Percentiles rank a stretch among this genome's conserved stretches.
phyloP scores from a whole-genome alignment of 768 basidiomycete species.

The Ramaria rubella region DNA sequence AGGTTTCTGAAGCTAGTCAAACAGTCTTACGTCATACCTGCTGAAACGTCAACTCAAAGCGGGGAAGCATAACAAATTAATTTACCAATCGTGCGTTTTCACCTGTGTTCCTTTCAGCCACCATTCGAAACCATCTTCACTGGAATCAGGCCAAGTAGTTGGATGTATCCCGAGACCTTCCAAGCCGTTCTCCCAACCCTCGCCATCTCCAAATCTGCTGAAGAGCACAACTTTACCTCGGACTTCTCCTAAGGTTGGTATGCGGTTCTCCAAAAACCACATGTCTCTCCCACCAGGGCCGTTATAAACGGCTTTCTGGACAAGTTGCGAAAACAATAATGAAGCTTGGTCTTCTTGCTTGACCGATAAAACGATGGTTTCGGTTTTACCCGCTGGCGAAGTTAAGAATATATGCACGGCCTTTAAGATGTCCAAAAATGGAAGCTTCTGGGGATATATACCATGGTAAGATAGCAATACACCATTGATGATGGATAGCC shows the following conservation, averaged over 20 bases:
- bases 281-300: constrained; percentile 47
- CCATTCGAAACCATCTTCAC: constrained; percentile 71
- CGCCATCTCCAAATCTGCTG: constrained; percentile 71
- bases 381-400: constrained; percentile 46
- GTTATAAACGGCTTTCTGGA: constrained; percentile 54
- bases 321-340: constrained; percentile 52
- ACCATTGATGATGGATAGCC: constrained; percentile 59
- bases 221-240: constrained; percentile 81
- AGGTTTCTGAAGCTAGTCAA: not conserved
- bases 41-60: constrained; percentile 1
- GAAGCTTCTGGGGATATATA: constrained; percentile 58
- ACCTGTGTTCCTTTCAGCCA: constrained; percentile 62
- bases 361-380: constrained; percentile 80
- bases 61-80: not conserved
- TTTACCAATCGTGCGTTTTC: constrained; percentile 80
- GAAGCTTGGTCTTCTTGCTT: constrained; percentile 74
- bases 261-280: constrained; percentile 79
- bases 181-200: constrained; percentile 60
- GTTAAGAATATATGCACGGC: constrained; percentile 60
- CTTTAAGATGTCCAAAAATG: constrained; percentile 60
- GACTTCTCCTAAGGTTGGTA: constrained; percentile 78
- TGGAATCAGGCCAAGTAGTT: constrained; percentile 76
- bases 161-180: constrained; percentile 87
- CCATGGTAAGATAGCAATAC: constrained; percentile 78
- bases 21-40: constrained; percentile 2